Percentiles rank a stretch among this genome's conserved stretches.
phyloP scores from a whole-genome alignment of 1,284 basidiomycete genomes.

The Apiotrichum domesticum region DNA sequence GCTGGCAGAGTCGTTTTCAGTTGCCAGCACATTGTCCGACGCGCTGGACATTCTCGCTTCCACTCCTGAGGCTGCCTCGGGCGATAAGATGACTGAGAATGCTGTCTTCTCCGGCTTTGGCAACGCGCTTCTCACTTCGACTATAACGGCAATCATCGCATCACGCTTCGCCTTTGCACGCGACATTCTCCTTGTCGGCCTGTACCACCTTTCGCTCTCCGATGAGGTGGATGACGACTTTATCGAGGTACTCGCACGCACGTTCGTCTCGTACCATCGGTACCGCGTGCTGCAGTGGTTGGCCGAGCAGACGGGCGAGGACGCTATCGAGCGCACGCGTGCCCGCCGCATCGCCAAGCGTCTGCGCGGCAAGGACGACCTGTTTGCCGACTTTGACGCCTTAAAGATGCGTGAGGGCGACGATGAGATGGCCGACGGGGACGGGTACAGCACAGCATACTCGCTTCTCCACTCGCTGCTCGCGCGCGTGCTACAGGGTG shows the following conservation, averaged over 20 bases:
- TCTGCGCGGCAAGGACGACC: constrained; percentile 23
- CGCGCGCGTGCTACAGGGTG: constrained; percentile 32
- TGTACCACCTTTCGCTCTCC: constrained; percentile 35
- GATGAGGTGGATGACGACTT: constrained; percentile 31
- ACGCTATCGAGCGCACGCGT: constrained; percentile 19
- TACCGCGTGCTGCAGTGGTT: constrained; percentile 42
- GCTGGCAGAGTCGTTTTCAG: constrained; percentile 19
- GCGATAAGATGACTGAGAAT: constrained; percentile 1
- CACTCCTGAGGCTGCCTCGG: not conserved
- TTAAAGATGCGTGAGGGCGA: constrained; percentile 35
- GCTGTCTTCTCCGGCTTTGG: constrained; percentile 35
- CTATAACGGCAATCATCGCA: constrained; percentile 25
- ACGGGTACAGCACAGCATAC: constrained; percentile 50
- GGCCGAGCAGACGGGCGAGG: constrained; percentile 25
- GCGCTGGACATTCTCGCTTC: constrained; percentile 24
- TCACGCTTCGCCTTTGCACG: constrained; percentile 38
- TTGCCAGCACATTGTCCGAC: constrained; percentile 18
- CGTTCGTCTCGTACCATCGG: constrained; percentile 39
- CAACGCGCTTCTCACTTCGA: constrained; percentile 37
- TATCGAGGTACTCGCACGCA: constrained; percentile 30
- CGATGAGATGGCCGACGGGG: constrained; percentile 18
- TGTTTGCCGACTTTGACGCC: constrained; percentile 47
- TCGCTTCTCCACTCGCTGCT: constrained; percentile 67
- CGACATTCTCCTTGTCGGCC: constrained; percentile 37
- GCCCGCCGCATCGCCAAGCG: constrained; percentile 17